Evolutionary conservation across 2,329 filamentous ascomycete genomes (phyloP).

Genomic region (Curvularia hawaiiensis): DNA sequence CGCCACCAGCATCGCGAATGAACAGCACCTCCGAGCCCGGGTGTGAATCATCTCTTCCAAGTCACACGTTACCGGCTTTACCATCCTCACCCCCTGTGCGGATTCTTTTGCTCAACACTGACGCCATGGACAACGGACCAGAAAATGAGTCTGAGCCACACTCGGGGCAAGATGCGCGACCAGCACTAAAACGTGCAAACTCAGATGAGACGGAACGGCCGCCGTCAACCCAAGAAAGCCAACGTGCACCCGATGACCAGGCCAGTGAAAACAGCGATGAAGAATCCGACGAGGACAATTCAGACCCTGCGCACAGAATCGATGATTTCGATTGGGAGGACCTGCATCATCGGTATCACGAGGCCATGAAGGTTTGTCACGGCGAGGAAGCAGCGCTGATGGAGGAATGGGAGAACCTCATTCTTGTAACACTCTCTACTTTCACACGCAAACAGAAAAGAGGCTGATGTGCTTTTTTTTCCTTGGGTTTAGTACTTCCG

Average conservation of each 20-base stretch:
- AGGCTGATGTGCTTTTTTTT: conserved; percentile 16
- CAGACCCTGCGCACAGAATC: conserved; percentile 47
- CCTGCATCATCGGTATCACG: conserved; percentile 72
- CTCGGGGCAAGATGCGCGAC: conserved; percentile 16
- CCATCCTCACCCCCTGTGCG: conserved; percentile 24
- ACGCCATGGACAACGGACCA: conserved; percentile 23
- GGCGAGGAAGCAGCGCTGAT: conserved; percentile 68
- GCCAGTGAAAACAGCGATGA: conserved; percentile 13
- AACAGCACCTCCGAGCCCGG: conserved; percentile 19
- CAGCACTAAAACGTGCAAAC: conserved; percentile 18
- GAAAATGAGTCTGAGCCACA: conserved; percentile 19
- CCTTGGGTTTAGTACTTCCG: conserved; percentile 70
- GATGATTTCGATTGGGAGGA: conserved; percentile 74
- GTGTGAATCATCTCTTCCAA: conserved; percentile 31
- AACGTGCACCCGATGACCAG: conserved; percentile 18
- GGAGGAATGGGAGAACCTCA: conserved; percentile 65
- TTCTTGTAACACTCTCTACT: conserved; percentile 35
- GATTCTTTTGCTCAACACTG: conserved; percentile 1
- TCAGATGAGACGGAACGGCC: conserved; percentile 37
- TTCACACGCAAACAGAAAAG: not conserved
- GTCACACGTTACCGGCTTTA: conserved; percentile 14
- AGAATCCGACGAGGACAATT: conserved; percentile 24
- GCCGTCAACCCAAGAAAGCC: conserved; percentile 30
- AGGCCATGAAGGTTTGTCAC: conserved; percentile 67
- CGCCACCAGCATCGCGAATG: conserved; percentile 25